These are phyloP conservation scores for Neurospora crassa DNA, from an alignment of 2,329 filamentous ascomycete genomes.

Conservation along the genomic window DNA sequence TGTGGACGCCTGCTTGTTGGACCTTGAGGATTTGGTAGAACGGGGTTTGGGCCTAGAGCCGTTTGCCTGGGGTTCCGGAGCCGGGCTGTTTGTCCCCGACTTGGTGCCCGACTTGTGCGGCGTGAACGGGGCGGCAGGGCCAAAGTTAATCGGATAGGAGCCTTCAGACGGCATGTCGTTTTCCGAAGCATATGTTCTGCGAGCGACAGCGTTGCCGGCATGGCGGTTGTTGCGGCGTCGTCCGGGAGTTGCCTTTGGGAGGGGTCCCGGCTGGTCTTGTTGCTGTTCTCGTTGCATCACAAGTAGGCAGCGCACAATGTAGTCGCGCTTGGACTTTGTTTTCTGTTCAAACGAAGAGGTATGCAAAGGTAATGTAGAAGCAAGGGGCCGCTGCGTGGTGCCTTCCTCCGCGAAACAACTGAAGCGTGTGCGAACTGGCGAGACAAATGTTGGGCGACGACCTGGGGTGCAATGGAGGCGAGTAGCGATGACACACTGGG, in stretches of 20 bases:
- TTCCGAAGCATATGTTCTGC: constrained; percentile 51
- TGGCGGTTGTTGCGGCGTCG: constrained; percentile 32
- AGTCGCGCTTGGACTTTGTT: constrained; percentile 17
- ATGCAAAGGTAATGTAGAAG: constrained; percentile 1
- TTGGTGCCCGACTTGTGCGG: constrained; percentile 37
- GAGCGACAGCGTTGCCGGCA: constrained; percentile 27
- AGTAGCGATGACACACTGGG: background rate
- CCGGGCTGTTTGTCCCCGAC: constrained; percentile 26
- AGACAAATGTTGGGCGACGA: background rate
- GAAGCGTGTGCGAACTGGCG: background rate
- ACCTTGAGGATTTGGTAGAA: constrained; percentile 10
- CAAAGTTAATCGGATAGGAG: constrained; percentile 25
- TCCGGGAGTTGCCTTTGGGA: constrained; percentile 27
- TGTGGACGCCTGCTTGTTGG: background rate
- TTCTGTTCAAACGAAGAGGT: constrained; percentile 3
- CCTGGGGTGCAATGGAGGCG: background rate
- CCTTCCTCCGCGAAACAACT: background rate
- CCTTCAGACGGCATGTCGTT: constrained; percentile 36
- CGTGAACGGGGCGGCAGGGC: constrained; percentile 27
- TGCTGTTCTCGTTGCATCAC: constrained; percentile 26
- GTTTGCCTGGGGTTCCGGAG: constrained; percentile 20
- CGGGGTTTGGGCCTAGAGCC: constrained; percentile 25
- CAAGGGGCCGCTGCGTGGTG: background rate
- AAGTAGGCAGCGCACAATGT: constrained; percentile 3
- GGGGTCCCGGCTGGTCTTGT: constrained; percentile 12